Evolutionary conservation across 768 basidiomycete genomes (phyloP).

Genomic region (Amanita thiersii): DNA sequence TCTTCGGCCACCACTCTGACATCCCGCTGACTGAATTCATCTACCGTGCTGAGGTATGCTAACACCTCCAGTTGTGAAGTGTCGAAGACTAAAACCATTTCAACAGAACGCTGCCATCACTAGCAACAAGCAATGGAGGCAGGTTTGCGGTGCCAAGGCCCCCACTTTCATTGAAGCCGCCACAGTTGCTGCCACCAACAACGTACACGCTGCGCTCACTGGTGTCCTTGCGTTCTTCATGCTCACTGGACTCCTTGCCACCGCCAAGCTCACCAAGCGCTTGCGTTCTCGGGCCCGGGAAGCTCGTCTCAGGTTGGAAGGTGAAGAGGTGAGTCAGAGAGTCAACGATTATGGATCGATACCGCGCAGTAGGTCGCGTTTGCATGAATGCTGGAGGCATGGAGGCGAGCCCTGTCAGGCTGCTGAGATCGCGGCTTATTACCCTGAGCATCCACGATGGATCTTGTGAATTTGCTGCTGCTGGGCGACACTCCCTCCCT

Average conservation of each 20-base stretch:
- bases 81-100: background rate
- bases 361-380: background rate
- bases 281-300: constrained; percentile 28
- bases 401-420: constrained; percentile 4
- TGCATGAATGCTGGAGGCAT: constrained; percentile 8
- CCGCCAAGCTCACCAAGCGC: constrained; percentile 30
- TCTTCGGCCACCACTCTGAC: constrained; percentile 67
- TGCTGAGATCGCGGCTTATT: background rate
- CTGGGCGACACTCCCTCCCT: background rate
- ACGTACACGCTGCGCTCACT: constrained; percentile 24
- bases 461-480: constrained; percentile 1
- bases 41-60: constrained; percentile 65
- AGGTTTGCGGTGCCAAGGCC: constrained; percentile 30
- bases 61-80: background rate
- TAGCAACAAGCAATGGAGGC: constrained; percentile 47
- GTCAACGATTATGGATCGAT: constrained; percentile 6
- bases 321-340: constrained; percentile 40
- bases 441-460: constrained; percentile 6
- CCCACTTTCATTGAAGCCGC: constrained; percentile 17
- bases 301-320: constrained; percentile 32
- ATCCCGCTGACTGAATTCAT: constrained; percentile 83
- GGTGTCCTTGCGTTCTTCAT: constrained; percentile 29
- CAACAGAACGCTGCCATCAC: constrained; percentile 42
- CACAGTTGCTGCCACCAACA: constrained; percentile 13
- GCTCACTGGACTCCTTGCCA: constrained; percentile 28